Evolutionary conservation across 2,329 filamentous ascomycete genomes (phyloP), one percentile per base, ranked within the genome.

Genomic region (Penicillium sp.): DNA sequence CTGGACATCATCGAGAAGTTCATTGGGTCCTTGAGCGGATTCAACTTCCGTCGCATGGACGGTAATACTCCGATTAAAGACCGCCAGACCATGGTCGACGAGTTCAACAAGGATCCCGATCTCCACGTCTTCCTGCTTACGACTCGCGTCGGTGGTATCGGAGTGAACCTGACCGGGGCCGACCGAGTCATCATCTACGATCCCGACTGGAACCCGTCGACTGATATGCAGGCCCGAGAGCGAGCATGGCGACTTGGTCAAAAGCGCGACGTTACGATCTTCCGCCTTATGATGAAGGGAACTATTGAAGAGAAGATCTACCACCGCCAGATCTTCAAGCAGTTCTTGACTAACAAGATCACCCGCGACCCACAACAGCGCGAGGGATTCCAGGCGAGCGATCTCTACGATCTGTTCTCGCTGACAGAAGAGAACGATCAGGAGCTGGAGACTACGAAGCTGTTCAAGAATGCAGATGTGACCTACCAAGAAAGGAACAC

Each of bases 221-320:
- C 94, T 0, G 95, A 99, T 71, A 83, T 97, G 27, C 95, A 99
- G 77, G 95, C 95, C 16, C 88, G 95, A 50, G 95, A 99, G 76
- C 86, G 95, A 69, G 95, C 96, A 6, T 99, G 95, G 95, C 87
- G 95, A 58, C 80, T 99, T 2, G 95, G 95, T 0, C 95, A 99
- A 78, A 97, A 96, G 75, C 89, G 90, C 55, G 92, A 96, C 50
- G 95, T 99, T 31, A 93, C 92, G 4, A 96, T 99, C 22, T 99
- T 97, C 73, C 89, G 96, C 37, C 83, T 99, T n/a, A 96, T 99
- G 90, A 96, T 92, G 4, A 92, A 94, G 5, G 95, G 95, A 1
- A 99, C 96, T 0, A 99, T 99, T 24, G 95, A 99, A 72, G 95
- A 99, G 76, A 99, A 99, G 79, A 99, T 99, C 33, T 99, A 98